Evolutionary conservation across 2,329 filamentous ascomycete genomes (phyloP).

Genomic region (Cladosporium sp.): DNA sequence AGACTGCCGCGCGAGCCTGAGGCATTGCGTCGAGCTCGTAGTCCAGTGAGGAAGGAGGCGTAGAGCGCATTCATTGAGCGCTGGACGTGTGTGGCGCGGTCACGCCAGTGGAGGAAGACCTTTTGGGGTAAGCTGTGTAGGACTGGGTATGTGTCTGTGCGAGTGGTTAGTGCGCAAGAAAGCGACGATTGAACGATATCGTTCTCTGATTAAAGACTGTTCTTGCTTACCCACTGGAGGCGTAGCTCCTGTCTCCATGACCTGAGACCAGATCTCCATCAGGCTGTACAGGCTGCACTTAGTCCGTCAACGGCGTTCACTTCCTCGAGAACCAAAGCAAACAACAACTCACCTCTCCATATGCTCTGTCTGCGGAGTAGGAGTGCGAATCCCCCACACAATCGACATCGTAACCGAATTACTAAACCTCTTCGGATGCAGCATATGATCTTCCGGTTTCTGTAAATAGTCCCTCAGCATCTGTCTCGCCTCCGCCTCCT

Average conservation of each 20-base stretch:
- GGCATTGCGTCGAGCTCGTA: conserved; percentile 36
- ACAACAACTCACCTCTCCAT: conserved; percentile 25
- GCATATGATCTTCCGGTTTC: conserved; percentile 47
- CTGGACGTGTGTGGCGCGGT: conserved; percentile 39
- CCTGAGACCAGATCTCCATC: conserved; percentile 46
- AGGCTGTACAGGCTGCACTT: conserved; percentile 39
- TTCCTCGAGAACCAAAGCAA: not conserved
- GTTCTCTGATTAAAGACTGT: not conserved
- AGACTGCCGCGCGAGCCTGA: conserved; percentile 34
- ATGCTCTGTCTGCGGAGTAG: conserved; percentile 25
- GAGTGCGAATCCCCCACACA: conserved; percentile 32
- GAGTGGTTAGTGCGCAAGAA: not conserved
- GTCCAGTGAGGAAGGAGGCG: conserved; percentile 37
- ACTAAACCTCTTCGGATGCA: conserved; percentile 50
- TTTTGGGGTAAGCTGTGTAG: conserved; percentile 46
- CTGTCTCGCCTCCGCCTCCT: conserved; percentile 52
- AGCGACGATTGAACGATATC: not conserved
- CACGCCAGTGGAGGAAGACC: conserved; percentile 43
- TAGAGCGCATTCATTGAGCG: conserved; percentile 47
- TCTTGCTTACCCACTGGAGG: conserved; percentile 48
- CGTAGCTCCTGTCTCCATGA: conserved; percentile 51
- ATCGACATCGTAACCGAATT: conserved; percentile 52
- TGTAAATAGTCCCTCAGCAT: conserved; percentile 48
- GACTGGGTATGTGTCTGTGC: conserved; percentile 38
- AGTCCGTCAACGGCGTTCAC: too few relatives aligned